Base-by-base conservation (phyloP, 768 basidiomycete species). In the Hypholoma fasciculare region DNA sequence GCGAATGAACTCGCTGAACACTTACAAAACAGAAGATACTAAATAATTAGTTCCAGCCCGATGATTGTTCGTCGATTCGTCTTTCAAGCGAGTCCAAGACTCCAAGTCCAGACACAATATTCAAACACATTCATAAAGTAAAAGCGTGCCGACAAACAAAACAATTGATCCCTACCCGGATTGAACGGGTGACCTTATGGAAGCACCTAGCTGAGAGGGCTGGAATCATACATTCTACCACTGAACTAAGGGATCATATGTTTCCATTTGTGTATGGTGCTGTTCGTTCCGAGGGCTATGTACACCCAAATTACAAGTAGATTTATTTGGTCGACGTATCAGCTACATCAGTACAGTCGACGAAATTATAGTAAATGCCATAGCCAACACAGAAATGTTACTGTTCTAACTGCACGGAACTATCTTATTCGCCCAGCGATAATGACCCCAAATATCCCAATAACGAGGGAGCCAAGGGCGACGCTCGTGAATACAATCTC, bases 211-310 rank as follows among this genome's bases (percentile, higher is more conserved):
- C 16, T 9, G 9, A 46, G 2, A 54, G 42, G 34, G 53, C 53
- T 54, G 53, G 53, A 54, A 54, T 54, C 53, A 54, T 54, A 54
- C 53, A 54, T 54, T 54, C 53, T 54, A 54, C 53, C 53, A 54
- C 53, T 54, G 43, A 54, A 54, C 53, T 54, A 54, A 54, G 53
- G 53, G 53, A 54, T 54, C 53, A 40, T 54, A 7, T 16, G 1
- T 17, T 17, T 42, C 40, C 3, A 11, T 40, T 11, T 40, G 5
- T 4, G n/a, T n/a, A n/a, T n/a, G n/a, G n/a, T n/a, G n/a, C n/a
- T n/a, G n/a, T 13, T n/a, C 4, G 39, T 40, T 40, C 13, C 39
- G 27, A 30, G 27, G 27, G 27, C 27, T 30, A 7, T 30, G n/a
- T n/a, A n/a, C n/a, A n/a, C n/a, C n/a, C n/a, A n/a, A n/a, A n/a